Percentiles rank a stretch among this genome's conserved stretches.
Conservation (phyloP, 2,329 filamentous ascomycete genomes). For the Zymoseptoria crescenta region DNA sequence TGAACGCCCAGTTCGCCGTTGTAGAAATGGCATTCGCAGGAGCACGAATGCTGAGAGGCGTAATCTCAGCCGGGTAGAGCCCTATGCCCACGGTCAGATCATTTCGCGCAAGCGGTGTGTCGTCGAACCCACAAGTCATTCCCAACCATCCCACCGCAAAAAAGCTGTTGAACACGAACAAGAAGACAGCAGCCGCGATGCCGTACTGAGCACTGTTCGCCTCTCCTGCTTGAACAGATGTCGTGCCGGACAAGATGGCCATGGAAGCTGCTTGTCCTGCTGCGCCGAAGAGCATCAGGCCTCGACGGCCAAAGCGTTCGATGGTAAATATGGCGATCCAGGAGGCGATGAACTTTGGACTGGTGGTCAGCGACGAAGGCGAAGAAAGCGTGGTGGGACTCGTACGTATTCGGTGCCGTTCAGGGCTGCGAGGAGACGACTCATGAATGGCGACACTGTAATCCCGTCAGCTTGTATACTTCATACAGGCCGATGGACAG, state of each 20-base stretch:
- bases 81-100: not conserved
- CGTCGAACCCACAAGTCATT: constrained; percentile 12
- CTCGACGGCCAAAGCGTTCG: constrained; percentile 47
- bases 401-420: constrained; percentile 45
- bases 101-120: not conserved
- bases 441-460: constrained; percentile 39
- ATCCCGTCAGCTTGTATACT: not conserved
- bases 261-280: constrained; percentile 22
- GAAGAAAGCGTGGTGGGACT: not conserved
- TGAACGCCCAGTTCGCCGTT: constrained; percentile 36
- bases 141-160: constrained; percentile 30
- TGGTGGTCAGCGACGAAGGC: not conserved
- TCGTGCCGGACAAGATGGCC: constrained; percentile 26
- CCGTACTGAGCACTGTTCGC: constrained; percentile 19
- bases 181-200: constrained; percentile 33
- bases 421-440: constrained; percentile 42
- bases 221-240: constrained; percentile 11
- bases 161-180: constrained; percentile 33
- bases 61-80: constrained; percentile 26
- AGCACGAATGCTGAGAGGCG: constrained; percentile 29
- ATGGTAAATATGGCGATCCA: constrained; percentile 45
- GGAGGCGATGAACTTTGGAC: constrained; percentile 36
- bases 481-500: not conserved
- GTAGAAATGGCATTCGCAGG: constrained; percentile 37
- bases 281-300: constrained; percentile 65